Evolutionary conservation across 768 basidiomycete genomes (phyloP), one percentile per base, ranked within the genome.

Genomic region (Boletus rex-veris): DNA sequence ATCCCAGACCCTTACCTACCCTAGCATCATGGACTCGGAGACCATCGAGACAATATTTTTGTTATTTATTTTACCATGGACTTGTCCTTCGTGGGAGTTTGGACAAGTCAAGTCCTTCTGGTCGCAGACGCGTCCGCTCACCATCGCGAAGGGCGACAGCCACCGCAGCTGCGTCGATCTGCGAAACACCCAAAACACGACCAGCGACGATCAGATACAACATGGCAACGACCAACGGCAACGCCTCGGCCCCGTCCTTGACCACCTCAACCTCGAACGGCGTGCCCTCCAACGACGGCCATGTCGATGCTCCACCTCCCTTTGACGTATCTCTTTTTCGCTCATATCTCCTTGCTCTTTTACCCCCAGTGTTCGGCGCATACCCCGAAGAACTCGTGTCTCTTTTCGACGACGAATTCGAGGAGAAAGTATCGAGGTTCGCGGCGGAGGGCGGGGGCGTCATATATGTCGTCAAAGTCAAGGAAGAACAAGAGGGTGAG

Each of bases 331-430:
- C 79, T 28, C 70, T 86, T 52, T 90, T 94, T 67, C 82, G 79
- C 54, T 73, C 77, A 9, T 94, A 92, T 71, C 75, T 94, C 30
- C 73, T 80, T 39, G 75, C 82, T 1, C 76, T 95, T 21, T 74
- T 95, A 3, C 92, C 92, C 2, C 87, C 90, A 11, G 79, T 92
- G 2, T 78, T 95, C n/a, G 90, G 84, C n/a, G 85, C 90, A 3
- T 64, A 73, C 11, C 75, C 76, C 1, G 74, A 77, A 38, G 90
- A 93, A 51, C 74, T 94, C 3, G 77, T 85, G 36, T 73, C 80
- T 0, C 65, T 89, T 35, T 85, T 93, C 59, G 86, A 90, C 62
- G 81, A 82, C 48, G 80, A 81, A 24, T 94, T 91, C 57, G 80
- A 86, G 52, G 90, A 89, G 58, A 84, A 82, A 60, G 86, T 92